Evolutionary conservation across 1,139 yeast species (phyloP).

Genomic region (Debaryomyces subglobosus): DNA sequence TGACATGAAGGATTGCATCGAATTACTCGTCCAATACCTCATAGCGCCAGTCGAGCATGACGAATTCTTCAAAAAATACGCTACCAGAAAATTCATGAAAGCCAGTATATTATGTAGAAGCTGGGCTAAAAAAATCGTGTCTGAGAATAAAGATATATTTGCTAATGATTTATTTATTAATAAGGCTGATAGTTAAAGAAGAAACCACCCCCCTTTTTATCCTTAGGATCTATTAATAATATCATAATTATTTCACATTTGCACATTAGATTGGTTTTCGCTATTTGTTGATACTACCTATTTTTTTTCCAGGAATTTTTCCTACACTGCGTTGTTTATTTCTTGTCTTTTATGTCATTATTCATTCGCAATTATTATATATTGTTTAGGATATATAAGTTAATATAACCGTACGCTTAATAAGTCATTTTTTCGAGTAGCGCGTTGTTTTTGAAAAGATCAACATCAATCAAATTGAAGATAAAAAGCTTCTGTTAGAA

Average conservation of each 20-base stretch:
- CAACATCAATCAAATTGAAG: background rate
- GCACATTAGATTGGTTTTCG: conserved; percentile 7
- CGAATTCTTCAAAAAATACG: conserved; percentile 92
- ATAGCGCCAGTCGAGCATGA: conserved; percentile 87
- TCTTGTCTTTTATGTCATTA: conserved; percentile 4
- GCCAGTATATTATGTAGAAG: conserved; percentile 86
- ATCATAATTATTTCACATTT: background rate
- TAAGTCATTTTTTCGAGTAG: conserved; percentile 1
- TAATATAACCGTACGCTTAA: conserved; percentile 2
- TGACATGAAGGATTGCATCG: conserved; percentile 72
- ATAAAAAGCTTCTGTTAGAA: background rate
- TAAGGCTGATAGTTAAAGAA: conserved; percentile 1
- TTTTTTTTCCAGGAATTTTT: background rate
- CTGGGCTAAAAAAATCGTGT: conserved; percentile 76
- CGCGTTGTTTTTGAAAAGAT: conserved; percentile 6
- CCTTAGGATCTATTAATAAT: background rate
- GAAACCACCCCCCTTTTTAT: background rate
- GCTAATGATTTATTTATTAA: conserved; percentile 12
- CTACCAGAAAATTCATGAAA: conserved; percentile 87
- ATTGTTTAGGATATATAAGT: conserved; percentile 6
- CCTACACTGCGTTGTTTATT: conserved; percentile 2
- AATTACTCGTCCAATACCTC: conserved; percentile 75
- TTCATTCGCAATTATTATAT: conserved; percentile 5
- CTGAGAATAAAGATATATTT: conserved; percentile 37
- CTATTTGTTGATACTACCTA: conserved; percentile 2